A percentile compares a stretch with the other conserved stretches of the same genome.
phyloP scores from a whole-genome alignment of 2,329 filamentous ascomycete genomes.

The Verticillium isaacii region DNA sequence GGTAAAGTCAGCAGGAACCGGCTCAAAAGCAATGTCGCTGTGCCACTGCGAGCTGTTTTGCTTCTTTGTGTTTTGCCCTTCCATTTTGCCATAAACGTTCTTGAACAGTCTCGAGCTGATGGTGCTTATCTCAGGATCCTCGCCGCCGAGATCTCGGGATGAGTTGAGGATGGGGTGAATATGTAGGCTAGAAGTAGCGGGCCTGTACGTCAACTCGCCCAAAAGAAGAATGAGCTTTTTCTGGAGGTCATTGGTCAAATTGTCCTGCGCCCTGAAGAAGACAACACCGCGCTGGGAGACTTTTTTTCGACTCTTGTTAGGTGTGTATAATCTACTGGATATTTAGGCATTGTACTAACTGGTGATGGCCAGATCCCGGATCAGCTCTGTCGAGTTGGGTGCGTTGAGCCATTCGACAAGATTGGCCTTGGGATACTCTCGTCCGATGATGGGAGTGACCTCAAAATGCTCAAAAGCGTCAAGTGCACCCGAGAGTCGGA shows the following conservation, averaged over 20 bases:
- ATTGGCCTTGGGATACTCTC: conserved; percentile 46
- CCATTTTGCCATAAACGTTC: conserved; percentile 25
- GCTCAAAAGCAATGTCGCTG: conserved; percentile 58
- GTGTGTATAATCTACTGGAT: neutral
- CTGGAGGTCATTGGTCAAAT: conserved; percentile 52
- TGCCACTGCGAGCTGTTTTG: conserved; percentile 28
- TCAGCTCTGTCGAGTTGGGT: conserved; percentile 49
- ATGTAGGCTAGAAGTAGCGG: conserved; percentile 51
- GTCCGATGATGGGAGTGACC: conserved; percentile 49
- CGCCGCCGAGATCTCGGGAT: conserved; percentile 44
- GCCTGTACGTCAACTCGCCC: conserved; percentile 55
- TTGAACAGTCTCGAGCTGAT: conserved; percentile 48
- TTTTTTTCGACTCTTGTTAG: conserved; percentile 15
- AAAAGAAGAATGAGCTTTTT: conserved; percentile 56
- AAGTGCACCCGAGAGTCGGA: conserved; percentile 38
- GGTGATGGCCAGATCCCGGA: conserved; percentile 57
- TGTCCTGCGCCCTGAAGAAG: conserved; percentile 58
- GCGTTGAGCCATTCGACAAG: conserved; percentile 52
- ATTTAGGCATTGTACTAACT: conserved; percentile 31
- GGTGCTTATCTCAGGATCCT: conserved; percentile 53
- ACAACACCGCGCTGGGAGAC: conserved; percentile 61
- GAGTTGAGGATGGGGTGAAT: conserved; percentile 56
- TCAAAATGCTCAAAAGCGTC: conserved; percentile 45
- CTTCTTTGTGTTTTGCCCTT: conserved; percentile 24
- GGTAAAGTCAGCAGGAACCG: conserved; percentile 55